These are phyloP conservation scores for Sarcodon sp. DNA, from an alignment of 768 basidiomycete genomes.

Conservation along the genomic window DNA sequence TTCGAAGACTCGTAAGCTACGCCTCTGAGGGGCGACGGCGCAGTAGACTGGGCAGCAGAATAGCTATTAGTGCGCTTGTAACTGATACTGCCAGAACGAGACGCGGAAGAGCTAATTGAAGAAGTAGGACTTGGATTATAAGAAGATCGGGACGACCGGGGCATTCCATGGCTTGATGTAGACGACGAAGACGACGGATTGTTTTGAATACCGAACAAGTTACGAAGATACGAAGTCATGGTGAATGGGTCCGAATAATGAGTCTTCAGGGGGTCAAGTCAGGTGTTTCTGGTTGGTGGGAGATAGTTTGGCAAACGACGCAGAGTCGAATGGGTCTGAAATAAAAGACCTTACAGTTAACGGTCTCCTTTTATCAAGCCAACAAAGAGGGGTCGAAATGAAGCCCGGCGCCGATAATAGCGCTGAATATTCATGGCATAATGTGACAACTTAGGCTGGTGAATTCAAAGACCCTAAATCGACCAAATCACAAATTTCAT, in stretches of 20 bases:
- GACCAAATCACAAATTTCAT: slow-evolving; percentile 9
- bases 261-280: too few species aligned
- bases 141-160: slow-evolving; percentile 1
- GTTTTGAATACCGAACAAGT: slow-evolving; percentile 26
- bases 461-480: slow-evolving; percentile 6
- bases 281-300: slow-evolving; percentile 5
- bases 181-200: slow-evolving; percentile 10
- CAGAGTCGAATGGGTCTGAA: too few species aligned
- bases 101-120: slow-evolving; percentile 9
- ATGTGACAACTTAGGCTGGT: slow-evolving; percentile 6
- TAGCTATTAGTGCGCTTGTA: slow-evolving; percentile 28
- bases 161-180: slow-evolving; percentile 2
- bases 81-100: slow-evolving; percentile 10
- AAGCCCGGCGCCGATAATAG: background rate
- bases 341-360: background rate
- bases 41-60: slow-evolving; percentile 18
- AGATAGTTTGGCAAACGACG: background rate
- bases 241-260: background rate
- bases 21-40: slow-evolving; percentile 20
- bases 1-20: background rate
- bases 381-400: background rate
- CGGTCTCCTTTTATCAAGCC: background rate
- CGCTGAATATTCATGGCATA: background rate
- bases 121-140: slow-evolving; percentile 4
- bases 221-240: slow-evolving; percentile 42